These are phyloP conservation scores for Fusarium sp. DNA, from an alignment of 2,329 filamentous ascomycete genomes.

Conservation along the genomic window DNA sequence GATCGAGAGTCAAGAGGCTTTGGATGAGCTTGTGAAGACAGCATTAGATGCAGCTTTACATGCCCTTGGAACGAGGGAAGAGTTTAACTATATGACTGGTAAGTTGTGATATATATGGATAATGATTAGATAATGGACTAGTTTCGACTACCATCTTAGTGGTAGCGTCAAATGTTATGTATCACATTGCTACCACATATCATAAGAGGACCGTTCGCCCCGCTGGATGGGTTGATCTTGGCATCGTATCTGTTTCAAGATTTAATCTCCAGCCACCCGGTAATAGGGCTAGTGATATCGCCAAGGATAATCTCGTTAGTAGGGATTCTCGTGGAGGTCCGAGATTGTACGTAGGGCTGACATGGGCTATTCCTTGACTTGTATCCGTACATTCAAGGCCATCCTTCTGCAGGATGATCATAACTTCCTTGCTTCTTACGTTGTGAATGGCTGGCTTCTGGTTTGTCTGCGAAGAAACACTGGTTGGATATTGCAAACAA, in stretches of 20 bases:
- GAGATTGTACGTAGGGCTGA: background rate
- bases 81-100: background rate
- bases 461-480: too few relatives aligned
- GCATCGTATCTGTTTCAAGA: background rate
- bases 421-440: background rate
- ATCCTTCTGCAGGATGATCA: background rate
- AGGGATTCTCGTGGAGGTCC: background rate
- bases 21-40: slow-evolving; percentile 39
- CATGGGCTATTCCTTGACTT: background rate
- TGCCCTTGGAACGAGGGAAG: background rate
- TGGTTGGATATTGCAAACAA: too few relatives aligned
- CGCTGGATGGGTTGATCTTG: background rate
- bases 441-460: too few relatives aligned
- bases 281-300: background rate
- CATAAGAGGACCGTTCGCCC: background rate
- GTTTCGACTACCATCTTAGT: background rate
- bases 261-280: background rate
- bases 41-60: slow-evolving; percentile 30
- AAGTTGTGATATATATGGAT: background rate
- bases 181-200: background rate
- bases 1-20: slow-evolving; percentile 53
- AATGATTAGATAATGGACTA: too few relatives aligned
- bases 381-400: background rate
- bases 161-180: background rate
- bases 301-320: background rate